A percentile compares a stretch with the other conserved stretches of the same genome.
Evolutionary conservation across 768 basidiomycete genomes (phyloP).

Genomic region (Suillus occidentalis): DNA sequence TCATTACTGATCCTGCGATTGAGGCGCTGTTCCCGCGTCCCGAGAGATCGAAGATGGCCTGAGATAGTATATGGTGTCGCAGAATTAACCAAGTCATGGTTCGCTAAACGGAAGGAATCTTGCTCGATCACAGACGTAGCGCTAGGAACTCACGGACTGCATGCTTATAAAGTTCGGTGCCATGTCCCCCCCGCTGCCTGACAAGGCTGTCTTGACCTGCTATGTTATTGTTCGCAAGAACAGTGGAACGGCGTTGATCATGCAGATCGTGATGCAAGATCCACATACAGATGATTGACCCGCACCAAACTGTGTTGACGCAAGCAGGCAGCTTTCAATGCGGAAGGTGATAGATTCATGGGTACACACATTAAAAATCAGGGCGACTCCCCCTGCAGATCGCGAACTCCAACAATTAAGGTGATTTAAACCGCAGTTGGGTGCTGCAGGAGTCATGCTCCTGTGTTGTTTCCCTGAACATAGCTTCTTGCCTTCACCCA

Average conservation of each 20-base stretch:
- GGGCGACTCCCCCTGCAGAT: neutral
- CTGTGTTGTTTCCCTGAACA: neutral
- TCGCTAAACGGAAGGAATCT: neutral
- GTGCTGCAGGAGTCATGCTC: neutral
- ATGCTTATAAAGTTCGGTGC: slow-evolving; percentile 25
- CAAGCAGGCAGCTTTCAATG: slow-evolving; percentile 27
- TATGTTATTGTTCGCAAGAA: slow-evolving; percentile 32
- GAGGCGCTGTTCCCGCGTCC: too few species aligned
- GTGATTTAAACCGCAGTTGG: neutral
- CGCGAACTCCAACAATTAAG: neutral
- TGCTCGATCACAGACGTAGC: neutral
- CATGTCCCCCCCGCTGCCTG: slow-evolving; percentile 29
- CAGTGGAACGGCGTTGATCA: slow-evolving; percentile 25
- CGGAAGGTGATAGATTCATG: slow-evolving; percentile 19
- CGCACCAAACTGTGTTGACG: slow-evolving; percentile 33
- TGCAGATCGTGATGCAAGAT: slow-evolving; percentile 32
- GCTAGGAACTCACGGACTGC: slow-evolving; percentile 24
- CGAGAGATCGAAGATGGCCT: neutral
- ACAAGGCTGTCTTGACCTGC: slow-evolving; percentile 28
- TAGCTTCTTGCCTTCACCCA: neutral
- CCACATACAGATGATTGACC: slow-evolving; percentile 26
- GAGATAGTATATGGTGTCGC: neutral
- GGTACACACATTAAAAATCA: neutral
- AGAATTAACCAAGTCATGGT: neutral
- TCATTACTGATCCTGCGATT: too few species aligned